Conservation (phyloP, 2,329 filamentous ascomycete genomes). For the Fusarium sp. region DNA sequence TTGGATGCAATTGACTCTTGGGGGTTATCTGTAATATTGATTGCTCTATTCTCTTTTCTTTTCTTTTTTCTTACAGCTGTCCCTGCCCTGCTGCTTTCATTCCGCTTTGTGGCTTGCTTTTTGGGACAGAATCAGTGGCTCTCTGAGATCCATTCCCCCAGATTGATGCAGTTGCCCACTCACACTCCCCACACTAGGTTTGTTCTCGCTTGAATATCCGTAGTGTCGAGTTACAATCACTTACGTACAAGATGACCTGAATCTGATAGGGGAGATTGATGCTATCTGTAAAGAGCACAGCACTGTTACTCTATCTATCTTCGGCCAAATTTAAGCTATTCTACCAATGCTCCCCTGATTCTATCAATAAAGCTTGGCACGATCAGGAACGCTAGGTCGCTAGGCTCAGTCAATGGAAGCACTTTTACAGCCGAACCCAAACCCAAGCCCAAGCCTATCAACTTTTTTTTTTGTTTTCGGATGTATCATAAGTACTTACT, state of each 20-base stretch:
- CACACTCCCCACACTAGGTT: slow-evolving; percentile 22
- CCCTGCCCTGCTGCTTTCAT: slow-evolving; percentile 9
- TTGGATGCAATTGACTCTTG: background rate
- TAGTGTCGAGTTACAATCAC: slow-evolving; percentile 20
- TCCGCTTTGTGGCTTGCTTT: slow-evolving; percentile 27
- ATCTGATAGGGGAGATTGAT: background rate
- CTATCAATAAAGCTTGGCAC: slow-evolving; percentile 7
- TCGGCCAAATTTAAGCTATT: slow-evolving; percentile 10
- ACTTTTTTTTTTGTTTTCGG: background rate
- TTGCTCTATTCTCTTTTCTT: background rate
- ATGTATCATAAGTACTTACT: slow-evolving; percentile 17
- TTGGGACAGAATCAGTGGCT: slow-evolving; percentile 29
- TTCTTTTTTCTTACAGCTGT: slow-evolving; percentile 18
- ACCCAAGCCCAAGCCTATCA: background rate
- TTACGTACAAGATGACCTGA: slow-evolving; percentile 18
- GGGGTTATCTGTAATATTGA: background rate
- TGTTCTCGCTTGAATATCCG: slow-evolving; percentile 11
- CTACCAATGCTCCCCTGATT: background rate
- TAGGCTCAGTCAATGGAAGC: slow-evolving; percentile 1
- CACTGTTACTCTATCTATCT: background rate
- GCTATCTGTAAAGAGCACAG: background rate
- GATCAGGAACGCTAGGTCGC: slow-evolving; percentile 11
- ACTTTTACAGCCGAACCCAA: background rate
- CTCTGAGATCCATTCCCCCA: slow-evolving; percentile 29
- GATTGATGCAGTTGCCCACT: slow-evolving; percentile 31